Evolutionary conservation across 2,329 filamentous ascomycete species (phyloP).

Genomic region (Lachnellula occidentalis): DNA sequence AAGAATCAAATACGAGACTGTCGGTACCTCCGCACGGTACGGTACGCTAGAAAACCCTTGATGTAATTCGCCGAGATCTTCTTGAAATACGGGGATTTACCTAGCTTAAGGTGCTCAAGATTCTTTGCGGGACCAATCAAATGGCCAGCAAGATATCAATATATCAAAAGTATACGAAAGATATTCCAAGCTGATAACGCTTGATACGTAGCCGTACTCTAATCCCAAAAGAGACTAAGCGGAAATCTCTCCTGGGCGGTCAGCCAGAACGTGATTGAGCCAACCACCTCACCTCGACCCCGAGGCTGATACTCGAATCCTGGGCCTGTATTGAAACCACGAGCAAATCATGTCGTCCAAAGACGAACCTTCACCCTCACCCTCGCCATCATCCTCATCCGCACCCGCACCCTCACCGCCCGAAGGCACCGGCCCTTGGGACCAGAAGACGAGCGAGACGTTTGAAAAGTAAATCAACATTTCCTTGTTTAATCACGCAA

Average conservation of each 20-base stretch:
- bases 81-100: too few species aligned
- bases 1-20: too few species aligned
- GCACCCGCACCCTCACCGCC: neutral
- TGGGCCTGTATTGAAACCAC: neutral
- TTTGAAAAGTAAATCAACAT: conserved; percentile 51
- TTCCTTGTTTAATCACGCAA: neutral
- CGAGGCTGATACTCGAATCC: conserved; percentile 1
- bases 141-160: too few species aligned
- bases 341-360: conserved; percentile 22
- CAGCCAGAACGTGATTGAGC: neutral
- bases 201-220: neutral
- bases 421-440: conserved; percentile 43
- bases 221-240: neutral
- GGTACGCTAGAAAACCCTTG: too few species aligned
- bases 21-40: too few species aligned
- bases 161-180: too few species aligned
- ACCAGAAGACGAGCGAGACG: conserved; percentile 53
- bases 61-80: too few species aligned
- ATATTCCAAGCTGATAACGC: neutral
- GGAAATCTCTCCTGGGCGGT: neutral
- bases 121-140: too few species aligned
- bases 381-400: conserved; percentile 8
- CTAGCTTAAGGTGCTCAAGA: too few species aligned
- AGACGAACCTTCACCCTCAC: conserved; percentile 12
- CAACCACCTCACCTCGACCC: neutral